Base-by-base conservation (phyloP, 1,284 basidiomycete genomes). In the Ustilago curta region DNA sequence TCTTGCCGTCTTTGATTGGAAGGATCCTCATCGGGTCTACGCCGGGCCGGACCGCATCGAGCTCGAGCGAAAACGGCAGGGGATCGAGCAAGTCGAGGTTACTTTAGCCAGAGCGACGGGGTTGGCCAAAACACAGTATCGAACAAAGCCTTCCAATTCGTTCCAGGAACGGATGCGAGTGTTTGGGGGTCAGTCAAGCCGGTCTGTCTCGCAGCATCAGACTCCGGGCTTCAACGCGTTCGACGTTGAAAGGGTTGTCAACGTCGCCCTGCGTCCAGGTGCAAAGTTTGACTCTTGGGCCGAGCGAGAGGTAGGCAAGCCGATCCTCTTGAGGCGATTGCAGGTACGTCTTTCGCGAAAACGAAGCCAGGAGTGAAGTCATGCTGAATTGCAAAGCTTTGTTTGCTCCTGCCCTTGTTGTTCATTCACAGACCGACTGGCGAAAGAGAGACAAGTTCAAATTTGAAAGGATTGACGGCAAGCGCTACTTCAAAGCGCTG, bases 131-230 rank as follows among this genome's bases (percentile, higher is more conserved):
- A 18, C 23, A 2, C 11, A 4, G 23, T 74, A 70, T 31, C n/a
- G 12, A 3, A 18, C 23, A 4, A 2, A 9, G 8, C 71, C 71
- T 0, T 32, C 3, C 3, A 75, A 58, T 16, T 62, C 61, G 9
- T 70, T 42, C n/a, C 71, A 75, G 21, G 61, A 74, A 42, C 53
- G 66, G 4, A 59, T 74, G 55, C 64, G 71, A 6, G 59, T 65
- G 1, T 25, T 66, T 1, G 44, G 19, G 0, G 55, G 59, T 8
- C 32, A 59, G n/a, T 51, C 14, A 8, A n/a, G 6, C 0, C 14
- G 27, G 21, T 16, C 8, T 1, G 52, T 62, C 0, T 23, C 44
- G 1, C 71, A 75, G 29, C 71, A 75, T 40, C 71, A 75, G 44
- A 75, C 67, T 2, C 42, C 52, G 4, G 59, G 51, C n/a, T 42